Conservation (phyloP, 345 rosid species). For the Corchorus capsularis region DNA sequence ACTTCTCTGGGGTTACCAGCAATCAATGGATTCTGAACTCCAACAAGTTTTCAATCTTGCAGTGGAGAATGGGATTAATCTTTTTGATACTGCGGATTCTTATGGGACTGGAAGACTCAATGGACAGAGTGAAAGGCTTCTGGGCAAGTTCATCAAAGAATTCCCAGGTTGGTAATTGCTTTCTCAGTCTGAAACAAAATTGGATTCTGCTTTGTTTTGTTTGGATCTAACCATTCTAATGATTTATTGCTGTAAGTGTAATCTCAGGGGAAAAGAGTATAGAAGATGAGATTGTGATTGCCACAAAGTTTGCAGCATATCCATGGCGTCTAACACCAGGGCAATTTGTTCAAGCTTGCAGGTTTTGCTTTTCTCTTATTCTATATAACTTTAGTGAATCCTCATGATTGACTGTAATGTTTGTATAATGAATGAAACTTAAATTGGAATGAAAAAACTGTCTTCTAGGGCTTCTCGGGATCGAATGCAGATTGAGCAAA, state of each 20-base stretch:
- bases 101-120: conserved; percentile 84
- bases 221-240: background rate
- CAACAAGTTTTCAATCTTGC: conserved; percentile 76
- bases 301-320: conserved; percentile 96
- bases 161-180: conserved; percentile 55
- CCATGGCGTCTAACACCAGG: conserved; percentile 92
- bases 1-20: conserved; percentile 85
- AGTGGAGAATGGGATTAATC: conserved; percentile 73
- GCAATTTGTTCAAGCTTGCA: conserved; percentile 93
- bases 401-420: background rate
- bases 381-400: background rate
- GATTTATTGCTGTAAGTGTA: background rate
- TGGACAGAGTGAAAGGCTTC: conserved; percentile 90
- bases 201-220: background rate
- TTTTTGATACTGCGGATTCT: conserved; percentile 94
- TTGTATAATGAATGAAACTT: background rate
- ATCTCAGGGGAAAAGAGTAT: conserved; percentile 44
- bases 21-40: conserved; percentile 84
- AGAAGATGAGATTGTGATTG: conserved; percentile 65
- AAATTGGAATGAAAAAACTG: conserved; percentile 1
- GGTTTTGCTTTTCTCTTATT: conserved; percentile 34
- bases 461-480: conserved; percentile 69
- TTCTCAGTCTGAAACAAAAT: background rate
- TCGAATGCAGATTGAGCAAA: conserved; percentile 69
- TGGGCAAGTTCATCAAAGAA: conserved; percentile 76